Evolutionary conservation across 106 monocot species (phyloP).

Genomic region (Phalaenopsis aphrodite): DNA sequence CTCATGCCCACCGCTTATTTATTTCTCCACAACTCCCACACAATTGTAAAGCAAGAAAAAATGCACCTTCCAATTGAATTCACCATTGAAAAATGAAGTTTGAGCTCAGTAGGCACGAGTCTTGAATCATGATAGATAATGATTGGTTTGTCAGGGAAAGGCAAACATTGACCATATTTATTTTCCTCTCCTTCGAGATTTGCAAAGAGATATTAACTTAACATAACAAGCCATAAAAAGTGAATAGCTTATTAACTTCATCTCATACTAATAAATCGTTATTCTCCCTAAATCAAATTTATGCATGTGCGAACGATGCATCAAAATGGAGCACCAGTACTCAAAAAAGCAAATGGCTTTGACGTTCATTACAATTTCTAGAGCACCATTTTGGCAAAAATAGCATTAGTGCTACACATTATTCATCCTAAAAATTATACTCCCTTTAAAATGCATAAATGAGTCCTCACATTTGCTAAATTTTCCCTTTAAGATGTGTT

Average conservation of each 20-base stretch:
- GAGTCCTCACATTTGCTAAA: too few relatives aligned
- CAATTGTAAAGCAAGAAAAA: background rate
- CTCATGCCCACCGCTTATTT: background rate
- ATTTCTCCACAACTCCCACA: background rate
- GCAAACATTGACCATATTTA: background rate
- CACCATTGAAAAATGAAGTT: background rate
- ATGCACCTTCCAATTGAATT: conserved; percentile 1
- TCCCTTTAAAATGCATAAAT: too few relatives aligned
- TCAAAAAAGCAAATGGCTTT: too few relatives aligned
- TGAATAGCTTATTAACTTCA: background rate
- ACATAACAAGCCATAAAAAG: background rate
- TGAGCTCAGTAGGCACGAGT: background rate
- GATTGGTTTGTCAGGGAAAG: background rate
- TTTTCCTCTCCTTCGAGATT: background rate
- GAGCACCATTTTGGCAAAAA: too few relatives aligned
- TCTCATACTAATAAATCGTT: too few relatives aligned
- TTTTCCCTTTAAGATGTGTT: too few relatives aligned
- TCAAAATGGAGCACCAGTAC: too few relatives aligned
- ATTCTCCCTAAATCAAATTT: too few relatives aligned
- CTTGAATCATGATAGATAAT: background rate
- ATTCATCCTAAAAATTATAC: too few relatives aligned
- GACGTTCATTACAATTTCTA: too few relatives aligned
- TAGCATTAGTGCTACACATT: too few relatives aligned
- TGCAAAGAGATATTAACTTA: background rate
- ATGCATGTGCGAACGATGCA: too few relatives aligned